phyloP scores from a whole-genome alignment of 352 stramenopile genomes.

The Pythium rhizo-oryzae region DNA sequence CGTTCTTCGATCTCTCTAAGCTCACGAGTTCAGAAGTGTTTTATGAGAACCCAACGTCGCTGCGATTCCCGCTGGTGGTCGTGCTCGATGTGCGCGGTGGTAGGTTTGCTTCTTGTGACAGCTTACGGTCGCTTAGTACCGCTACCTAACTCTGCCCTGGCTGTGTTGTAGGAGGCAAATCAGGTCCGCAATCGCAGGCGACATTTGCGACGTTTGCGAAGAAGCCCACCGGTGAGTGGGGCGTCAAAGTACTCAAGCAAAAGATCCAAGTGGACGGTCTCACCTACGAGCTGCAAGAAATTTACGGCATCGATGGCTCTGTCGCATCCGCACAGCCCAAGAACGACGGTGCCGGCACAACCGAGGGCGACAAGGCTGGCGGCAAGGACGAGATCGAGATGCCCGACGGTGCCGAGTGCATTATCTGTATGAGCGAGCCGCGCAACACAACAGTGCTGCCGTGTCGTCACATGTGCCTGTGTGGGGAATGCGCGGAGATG shows the following conservation, averaged over 20 bases:
- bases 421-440: slow-evolving; percentile 85
- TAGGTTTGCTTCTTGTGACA: slow-evolving; percentile 15
- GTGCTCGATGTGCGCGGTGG: slow-evolving; percentile 62
- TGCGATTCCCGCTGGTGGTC: slow-evolving; percentile 69
- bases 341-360: slow-evolving; percentile 15
- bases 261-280: slow-evolving; percentile 73
- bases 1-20: slow-evolving; percentile 39
- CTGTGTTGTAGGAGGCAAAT: slow-evolving; percentile 13
- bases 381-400: slow-evolving; percentile 56
- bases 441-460: slow-evolving; percentile 84
- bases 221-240: slow-evolving; percentile 44
- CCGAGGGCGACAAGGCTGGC: slow-evolving; percentile 17
- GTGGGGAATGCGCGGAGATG: slow-evolving; percentile 74
- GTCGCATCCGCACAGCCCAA: slow-evolving; percentile 47
- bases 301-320: slow-evolving; percentile 84
- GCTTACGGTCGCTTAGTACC: neutral
- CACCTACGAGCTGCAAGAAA: slow-evolving; percentile 88
- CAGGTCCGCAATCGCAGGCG: slow-evolving; percentile 65
- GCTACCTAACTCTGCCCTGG: neutral
- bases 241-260: slow-evolving; percentile 84
- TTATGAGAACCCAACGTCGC: slow-evolving; percentile 42
- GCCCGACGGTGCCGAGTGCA: slow-evolving; percentile 81
- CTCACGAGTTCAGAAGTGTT: slow-evolving; percentile 46
- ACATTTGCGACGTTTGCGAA: slow-evolving; percentile 79
- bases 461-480: slow-evolving; percentile 89